Evolutionary conservation across 495 filamentous ascomycete species (phyloP), one percentile per base, ranked within the genome.

Genomic region (Penicillium taxi): DNA sequence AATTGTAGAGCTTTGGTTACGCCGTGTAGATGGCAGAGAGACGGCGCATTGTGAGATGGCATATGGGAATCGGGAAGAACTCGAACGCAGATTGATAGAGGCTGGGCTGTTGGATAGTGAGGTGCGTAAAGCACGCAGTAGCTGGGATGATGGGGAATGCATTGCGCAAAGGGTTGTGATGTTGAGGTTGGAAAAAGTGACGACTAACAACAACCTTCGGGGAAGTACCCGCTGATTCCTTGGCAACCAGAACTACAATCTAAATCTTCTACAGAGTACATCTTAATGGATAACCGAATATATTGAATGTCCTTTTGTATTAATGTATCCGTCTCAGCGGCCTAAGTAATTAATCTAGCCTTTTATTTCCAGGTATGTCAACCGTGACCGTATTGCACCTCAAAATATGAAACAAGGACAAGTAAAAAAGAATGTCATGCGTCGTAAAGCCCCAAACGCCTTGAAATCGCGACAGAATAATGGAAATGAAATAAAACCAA

Each of bases 91-190:
- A 14, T 15, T 41, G 34, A 38, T 16, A 37, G 41, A 37, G 30
- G 22, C 26, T 34, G 21, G 38, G 18, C 37, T 20, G 22, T 24
- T 33, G 32, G 30, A 26, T 27, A 67, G 53, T 2, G 63, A 59
- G 16, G 53, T 56, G 43, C 64, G 64, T 32, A 70, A 36, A 20
- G 63, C 64, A 26, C 66, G 63, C 16, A 70, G 53, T 18, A 70
- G 59, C 35, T 68, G 66, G n/a, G 57, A 47, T 0, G 66, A 68
- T 42, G 66, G 66, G 7, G 61, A 45, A 25, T 63, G 58, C 66
- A 70, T 70, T 42, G 26, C 39, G n/a, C n/a, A n/a, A n/a, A n/a
- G n/a, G n/a, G n/a, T n/a, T n/a, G n/a, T n/a, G n/a, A n/a, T n/a
- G n/a, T 5, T 5, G 32, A n/a, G 23, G 27, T 23, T 32, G 19